Percentiles rank a stretch among this genome's conserved stretches.
Conservation (phyloP, 805 yeast species). For the Groenewaldozyma salmanticensis region DNA sequence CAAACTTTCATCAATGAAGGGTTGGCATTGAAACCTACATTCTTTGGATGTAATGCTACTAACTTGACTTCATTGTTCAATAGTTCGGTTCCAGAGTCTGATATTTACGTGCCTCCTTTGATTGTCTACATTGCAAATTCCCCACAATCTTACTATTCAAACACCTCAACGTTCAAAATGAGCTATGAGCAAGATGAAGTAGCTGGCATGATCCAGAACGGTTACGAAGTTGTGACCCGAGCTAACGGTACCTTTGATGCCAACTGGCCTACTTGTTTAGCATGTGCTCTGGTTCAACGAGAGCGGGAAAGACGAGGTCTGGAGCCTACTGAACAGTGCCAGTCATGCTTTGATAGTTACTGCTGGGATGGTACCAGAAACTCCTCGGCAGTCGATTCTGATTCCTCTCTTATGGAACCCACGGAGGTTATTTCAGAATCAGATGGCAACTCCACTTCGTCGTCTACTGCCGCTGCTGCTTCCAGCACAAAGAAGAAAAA, state of each 20-base stretch:
- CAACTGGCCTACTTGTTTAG: constrained; percentile 66
- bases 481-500: not conserved
- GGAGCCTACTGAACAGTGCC: constrained; percentile 51
- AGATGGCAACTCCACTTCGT: not conserved
- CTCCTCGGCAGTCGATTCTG: constrained; percentile 5
- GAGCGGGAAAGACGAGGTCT: constrained; percentile 58
- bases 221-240: constrained; percentile 60
- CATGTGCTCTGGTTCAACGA: constrained; percentile 76
- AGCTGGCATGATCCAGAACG: constrained; percentile 55
- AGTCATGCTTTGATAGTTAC: constrained; percentile 56
- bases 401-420: constrained; percentile 11
- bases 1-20: constrained; percentile 49
- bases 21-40: constrained; percentile 59
- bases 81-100: constrained; percentile 8
- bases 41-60: constrained; percentile 71
- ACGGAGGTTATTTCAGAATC: not conserved
- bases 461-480: not conserved
- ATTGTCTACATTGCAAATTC: constrained; percentile 70
- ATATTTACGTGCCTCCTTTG: constrained; percentile 46
- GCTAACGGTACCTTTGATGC: constrained; percentile 56
- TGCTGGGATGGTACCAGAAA: constrained; percentile 58
- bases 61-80: constrained; percentile 32
- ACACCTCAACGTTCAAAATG: constrained; percentile 65
- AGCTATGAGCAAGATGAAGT: constrained; percentile 50
- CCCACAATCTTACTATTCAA: constrained; percentile 54